Evolutionary conservation across 768 basidiomycete species (phyloP).

Genomic region (Xerocomus potaroensis): DNA sequence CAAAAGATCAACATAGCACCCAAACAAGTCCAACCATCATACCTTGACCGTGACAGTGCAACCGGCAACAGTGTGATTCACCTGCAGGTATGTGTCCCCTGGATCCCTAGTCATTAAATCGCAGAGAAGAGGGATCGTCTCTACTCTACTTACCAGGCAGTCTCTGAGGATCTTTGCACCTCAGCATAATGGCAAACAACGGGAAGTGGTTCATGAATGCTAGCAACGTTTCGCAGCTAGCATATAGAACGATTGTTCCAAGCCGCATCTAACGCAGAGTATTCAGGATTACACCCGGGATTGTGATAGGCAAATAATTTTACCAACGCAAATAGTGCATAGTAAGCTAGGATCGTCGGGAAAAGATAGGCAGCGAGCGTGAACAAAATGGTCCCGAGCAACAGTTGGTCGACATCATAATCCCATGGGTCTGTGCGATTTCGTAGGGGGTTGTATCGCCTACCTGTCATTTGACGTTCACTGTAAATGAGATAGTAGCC

Average conservation of each 20-base stretch:
- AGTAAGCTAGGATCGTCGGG: conserved; percentile 85
- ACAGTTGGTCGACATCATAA: conserved; percentile 89
- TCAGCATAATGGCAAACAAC: conserved; percentile 80
- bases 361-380: conserved; percentile 76
- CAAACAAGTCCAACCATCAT: background rate
- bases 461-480: conserved; percentile 48
- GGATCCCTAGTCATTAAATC: background rate
- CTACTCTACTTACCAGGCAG: conserved; percentile 57
- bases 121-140: background rate
- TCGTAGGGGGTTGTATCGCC: conserved; percentile 81
- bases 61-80: conserved; percentile 26
- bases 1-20: conserved; percentile 3
- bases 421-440: conserved; percentile 86
- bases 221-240: conserved; percentile 57
- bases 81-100: conserved; percentile 28
- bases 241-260: conserved; percentile 54
- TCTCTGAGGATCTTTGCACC: conserved; percentile 77
- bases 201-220: conserved; percentile 92
- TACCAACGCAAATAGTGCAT: conserved; percentile 72
- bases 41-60: conserved; percentile 21
- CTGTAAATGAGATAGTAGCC: background rate
- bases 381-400: conserved; percentile 91
- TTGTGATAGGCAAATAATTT: background rate
- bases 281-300: background rate
- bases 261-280: conserved; percentile 43